Evolutionary conservation across 208 protist genomes (phyloP).

Genomic region (Acanthamoeba triangularis): DNA sequence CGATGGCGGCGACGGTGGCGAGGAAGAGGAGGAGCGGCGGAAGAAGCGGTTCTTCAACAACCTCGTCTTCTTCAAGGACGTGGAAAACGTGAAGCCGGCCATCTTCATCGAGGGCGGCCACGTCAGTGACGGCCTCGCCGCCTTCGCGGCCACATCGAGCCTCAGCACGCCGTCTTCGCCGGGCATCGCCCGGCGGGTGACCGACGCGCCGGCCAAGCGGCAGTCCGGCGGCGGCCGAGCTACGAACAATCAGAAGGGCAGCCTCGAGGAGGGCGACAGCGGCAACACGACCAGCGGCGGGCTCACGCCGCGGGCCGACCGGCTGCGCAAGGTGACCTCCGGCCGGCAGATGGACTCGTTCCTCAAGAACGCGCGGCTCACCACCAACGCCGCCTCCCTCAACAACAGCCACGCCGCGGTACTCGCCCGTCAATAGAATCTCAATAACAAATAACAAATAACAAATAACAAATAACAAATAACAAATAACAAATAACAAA

Average conservation of each 20-base stretch:
- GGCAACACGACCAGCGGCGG: neutral
- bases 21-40: neutral
- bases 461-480: neutral
- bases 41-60: constrained; percentile 47
- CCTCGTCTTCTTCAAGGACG: constrained; percentile 52
- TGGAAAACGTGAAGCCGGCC: neutral
- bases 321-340: constrained; percentile 16
- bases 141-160: neutral
- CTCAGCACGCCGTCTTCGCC: neutral
- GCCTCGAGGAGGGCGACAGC: neutral
- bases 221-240: neutral
- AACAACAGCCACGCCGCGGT: neutral
- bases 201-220: neutral
- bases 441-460: neutral
- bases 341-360: constrained; percentile 34
- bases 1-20: neutral
- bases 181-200: neutral
- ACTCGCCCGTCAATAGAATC: neutral
- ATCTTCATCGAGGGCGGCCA: neutral
- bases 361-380: neutral
- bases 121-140: neutral
- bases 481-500: no score
- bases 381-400: neutral
- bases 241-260: neutral
- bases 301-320: neutral